phyloP scores from a whole-genome alignment of 768 basidiomycete genomes.

The Amanita pallidorosea region DNA sequence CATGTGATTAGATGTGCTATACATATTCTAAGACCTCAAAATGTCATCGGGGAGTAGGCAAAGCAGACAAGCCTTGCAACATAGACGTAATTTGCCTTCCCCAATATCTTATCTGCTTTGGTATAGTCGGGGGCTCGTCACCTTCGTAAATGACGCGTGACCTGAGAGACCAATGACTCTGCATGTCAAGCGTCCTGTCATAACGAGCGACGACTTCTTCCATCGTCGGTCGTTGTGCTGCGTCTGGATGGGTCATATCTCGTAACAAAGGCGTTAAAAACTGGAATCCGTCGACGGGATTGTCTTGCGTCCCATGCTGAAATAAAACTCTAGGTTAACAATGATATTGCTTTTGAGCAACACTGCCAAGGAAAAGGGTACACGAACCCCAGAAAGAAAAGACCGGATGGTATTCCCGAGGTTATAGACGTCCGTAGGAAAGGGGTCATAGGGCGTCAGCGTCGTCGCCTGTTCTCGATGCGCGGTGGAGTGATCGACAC shows the following conservation, averaged over 20 bases:
- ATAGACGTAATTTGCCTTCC: background rate
- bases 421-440: constrained; percentile 32
- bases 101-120: background rate
- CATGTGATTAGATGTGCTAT: too few species aligned
- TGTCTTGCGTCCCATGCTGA: background rate
- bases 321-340: background rate
- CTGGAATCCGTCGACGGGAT: constrained; percentile 9
- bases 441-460: constrained; percentile 26
- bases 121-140: background rate
- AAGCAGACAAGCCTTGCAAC: background rate
- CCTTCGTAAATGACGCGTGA: constrained; percentile 9
- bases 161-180: constrained; percentile 13
- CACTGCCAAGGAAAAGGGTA: background rate
- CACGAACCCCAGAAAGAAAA: constrained; percentile 22
- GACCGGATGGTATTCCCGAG: constrained; percentile 25
- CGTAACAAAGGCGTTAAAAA: constrained; percentile 9
- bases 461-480: constrained; percentile 25
- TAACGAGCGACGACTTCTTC: constrained; percentile 15
- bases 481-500: background rate
- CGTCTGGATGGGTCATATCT: constrained; percentile 17
- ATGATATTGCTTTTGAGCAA: background rate
- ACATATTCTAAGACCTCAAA: too few species aligned
- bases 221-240: constrained; percentile 14
- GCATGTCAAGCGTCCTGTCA: constrained; percentile 4
- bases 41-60: background rate